Base-by-base conservation (phyloP, 768 basidiomycete species). In the Tricholoma saponaceum region DNA sequence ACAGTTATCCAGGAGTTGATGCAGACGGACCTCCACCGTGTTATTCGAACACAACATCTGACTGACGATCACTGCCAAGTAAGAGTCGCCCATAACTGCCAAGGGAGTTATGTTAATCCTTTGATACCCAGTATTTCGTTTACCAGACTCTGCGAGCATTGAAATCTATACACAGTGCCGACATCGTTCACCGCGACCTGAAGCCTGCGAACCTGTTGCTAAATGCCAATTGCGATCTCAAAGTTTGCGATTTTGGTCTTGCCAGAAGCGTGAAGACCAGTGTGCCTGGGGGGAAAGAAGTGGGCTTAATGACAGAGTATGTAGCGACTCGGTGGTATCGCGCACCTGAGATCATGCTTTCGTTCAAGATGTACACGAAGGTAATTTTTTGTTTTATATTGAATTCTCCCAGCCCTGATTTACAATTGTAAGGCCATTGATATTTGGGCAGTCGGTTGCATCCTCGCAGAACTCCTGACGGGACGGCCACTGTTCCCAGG, bases 241-340 rank as follows among this genome's bases (percentile, higher is more conserved):
- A 96, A 71, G 92, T 95, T 39, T 84, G 89, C 74, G 96, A 98
- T 70, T 98, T 98, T 69, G 97, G 97, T 51, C 82, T 96, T 49
- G 94, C 94, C 1, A 82, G 95, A 28, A 90, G 88, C 12, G 88
- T 92, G 35, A 89, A 84, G 72, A 92, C 90, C 2, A 89, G 90
- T 6, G 89, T 90, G 69, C 87, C 89, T 0, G 87, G 86, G 10
- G 90, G 89, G 35, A 91, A 88, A 12, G 89, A 91, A 66, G 90
- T 82, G 12, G 87, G 87, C 4, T 91, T 94, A 76, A 94, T 95
- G 93, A 95, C 92, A 1, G 91, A 94, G 85, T 95, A 95, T 67
- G 97, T 99, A 44, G 96, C 97, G 3, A 98, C 97, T 18, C 83
- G 97, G 62, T 99, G 96, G 96, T 99, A 98, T 68, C 86, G 97